A percentile compares a stretch with the other conserved stretches of the same genome.
These are phyloP conservation scores for Saturnispora gosingensis DNA, from an alignment of 805 yeast genomes.

Conservation along the genomic window DNA sequence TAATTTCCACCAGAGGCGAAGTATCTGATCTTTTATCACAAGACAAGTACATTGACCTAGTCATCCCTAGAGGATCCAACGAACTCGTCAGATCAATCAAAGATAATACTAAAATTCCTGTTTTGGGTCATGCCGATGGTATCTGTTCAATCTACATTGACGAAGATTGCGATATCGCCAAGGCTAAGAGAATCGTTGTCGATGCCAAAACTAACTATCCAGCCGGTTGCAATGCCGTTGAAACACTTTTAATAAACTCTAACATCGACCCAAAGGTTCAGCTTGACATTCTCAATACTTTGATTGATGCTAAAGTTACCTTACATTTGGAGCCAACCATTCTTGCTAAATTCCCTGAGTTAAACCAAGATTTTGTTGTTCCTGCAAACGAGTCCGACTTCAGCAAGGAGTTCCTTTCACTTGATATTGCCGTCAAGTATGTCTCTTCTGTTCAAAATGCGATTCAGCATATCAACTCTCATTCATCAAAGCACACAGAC, in stretches of 20 bases:
- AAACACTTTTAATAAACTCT: constrained; percentile 63
- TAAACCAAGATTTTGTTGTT: not conserved
- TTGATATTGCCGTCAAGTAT: constrained; percentile 69
- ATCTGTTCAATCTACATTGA: constrained; percentile 85
- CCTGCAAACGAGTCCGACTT: constrained; percentile 62
- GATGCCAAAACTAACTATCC: constrained; percentile 96
- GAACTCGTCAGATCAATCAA: constrained; percentile 83
- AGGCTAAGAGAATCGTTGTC: constrained; percentile 65
- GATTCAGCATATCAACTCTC: constrained; percentile 75
- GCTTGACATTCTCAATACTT: constrained; percentile 23
- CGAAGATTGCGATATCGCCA: constrained; percentile 61
- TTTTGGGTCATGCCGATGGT: constrained; percentile 98
- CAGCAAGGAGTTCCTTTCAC: constrained; percentile 71
- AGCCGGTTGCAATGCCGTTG: constrained; percentile 98
- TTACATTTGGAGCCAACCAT: constrained; percentile 45
- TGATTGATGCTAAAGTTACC: constrained; percentile 61
- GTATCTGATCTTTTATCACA: constrained; percentile 77
- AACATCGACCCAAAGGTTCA: constrained; percentile 22
- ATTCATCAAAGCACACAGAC: constrained; percentile 96
- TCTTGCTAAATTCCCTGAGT: constrained; percentile 13
- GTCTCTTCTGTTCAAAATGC: constrained; percentile 59
- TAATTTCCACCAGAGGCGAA: constrained; percentile 82
- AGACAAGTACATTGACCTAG: constrained; percentile 86
- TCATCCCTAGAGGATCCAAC: constrained; percentile 97
- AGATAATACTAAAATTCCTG: constrained; percentile 86